phyloP scores from a whole-genome alignment of 192 early-diverging fungal species.

The Coemansia sp. region DNA sequence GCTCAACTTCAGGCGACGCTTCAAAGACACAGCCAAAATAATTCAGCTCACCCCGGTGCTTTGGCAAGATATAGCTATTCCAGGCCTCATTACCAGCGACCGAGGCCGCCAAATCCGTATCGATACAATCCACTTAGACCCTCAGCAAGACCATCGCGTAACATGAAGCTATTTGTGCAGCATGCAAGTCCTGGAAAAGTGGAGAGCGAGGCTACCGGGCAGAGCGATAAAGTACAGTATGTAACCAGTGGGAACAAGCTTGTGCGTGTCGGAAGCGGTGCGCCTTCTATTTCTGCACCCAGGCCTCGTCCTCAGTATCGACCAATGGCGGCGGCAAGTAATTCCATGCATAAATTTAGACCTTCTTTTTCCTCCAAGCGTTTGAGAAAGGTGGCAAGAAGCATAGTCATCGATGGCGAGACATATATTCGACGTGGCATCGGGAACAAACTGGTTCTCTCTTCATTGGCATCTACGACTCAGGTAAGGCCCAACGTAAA shows the following conservation, averaged over 20 bases:
- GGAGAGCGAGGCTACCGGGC: not conserved
- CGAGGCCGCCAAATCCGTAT: no score
- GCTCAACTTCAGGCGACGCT: constrained; percentile 24
- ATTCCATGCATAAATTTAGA: no score
- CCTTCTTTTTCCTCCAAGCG: no score
- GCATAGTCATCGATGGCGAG: constrained; percentile 33
- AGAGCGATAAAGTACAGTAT: constrained; percentile 6
- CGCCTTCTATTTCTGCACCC: not conserved
- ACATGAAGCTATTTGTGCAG: constrained; percentile 39
- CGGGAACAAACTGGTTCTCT: constrained; percentile 42
- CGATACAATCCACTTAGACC: constrained; percentile 30
- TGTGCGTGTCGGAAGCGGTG: constrained; percentile 28
- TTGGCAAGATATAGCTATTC: not conserved
- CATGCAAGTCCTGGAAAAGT: not conserved
- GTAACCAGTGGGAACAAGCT: constrained; percentile 36
- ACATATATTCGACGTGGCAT: constrained; percentile 16
- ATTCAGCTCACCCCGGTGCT: not conserved
- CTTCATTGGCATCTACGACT: constrained; percentile 2
- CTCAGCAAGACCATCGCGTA: constrained; percentile 20
- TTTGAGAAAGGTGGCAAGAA: no score
- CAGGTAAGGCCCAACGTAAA: not conserved
- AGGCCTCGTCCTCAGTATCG: not conserved
- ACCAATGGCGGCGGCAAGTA: no score
- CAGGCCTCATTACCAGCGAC: constrained; percentile 3
- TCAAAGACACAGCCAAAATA: constrained; percentile 5